Evolutionary conservation across 768 basidiomycete genomes (phyloP), one percentile per base, ranked within the genome.

Genomic region (Boletales sp.): DNA sequence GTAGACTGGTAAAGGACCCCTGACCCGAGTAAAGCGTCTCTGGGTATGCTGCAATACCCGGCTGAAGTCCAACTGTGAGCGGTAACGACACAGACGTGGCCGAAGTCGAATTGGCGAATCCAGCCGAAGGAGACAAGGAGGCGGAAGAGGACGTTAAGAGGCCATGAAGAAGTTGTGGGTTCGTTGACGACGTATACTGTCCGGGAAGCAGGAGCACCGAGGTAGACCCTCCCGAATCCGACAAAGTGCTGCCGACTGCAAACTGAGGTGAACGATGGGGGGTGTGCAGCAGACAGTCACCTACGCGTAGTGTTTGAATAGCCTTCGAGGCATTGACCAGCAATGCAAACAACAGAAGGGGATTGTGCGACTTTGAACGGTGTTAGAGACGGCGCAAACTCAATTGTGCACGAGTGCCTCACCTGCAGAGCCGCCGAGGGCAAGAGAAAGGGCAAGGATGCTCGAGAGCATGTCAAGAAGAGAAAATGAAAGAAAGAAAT

Each of bases 291-390:
- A 45, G 35, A 49, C 17, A 14, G 25, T 32, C 50, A 83, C 87
- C 71, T 60, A 79, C 78, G 63, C 34, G 87, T 85, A 19, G 76
- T 79, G 62, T 91, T 90, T 31, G 86, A 81, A 69, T 71, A 79
- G 50, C 90, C 90, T 67, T 90, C 78, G 49, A 91, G 70, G 74
- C 90, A 91, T 86, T 92, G 88, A 58, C 89, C 89, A 65, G 89
- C 86, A 87, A 88, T 74, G 76, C 89, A 91, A 54, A 92, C 74
- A 49, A 90, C 82, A 61, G 83, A 68, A 51, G 72, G 66, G 57
- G 77, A 74, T 66, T 84, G 81, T 51, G 84, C 83, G 63, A 73
- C 80, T 82, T 28, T 30, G 47, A 33, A 34, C 4, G 28, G 11
- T 30, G 38, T 60, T 4, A 58, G 48, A 31, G 18, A 14, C 4